A percentile compares a stretch with the other conserved stretches of the same genome.
These are phyloP conservation scores for Coprinopsis marcescibilis DNA, from an alignment of 768 basidiomycete species.

Conservation along the genomic window DNA sequence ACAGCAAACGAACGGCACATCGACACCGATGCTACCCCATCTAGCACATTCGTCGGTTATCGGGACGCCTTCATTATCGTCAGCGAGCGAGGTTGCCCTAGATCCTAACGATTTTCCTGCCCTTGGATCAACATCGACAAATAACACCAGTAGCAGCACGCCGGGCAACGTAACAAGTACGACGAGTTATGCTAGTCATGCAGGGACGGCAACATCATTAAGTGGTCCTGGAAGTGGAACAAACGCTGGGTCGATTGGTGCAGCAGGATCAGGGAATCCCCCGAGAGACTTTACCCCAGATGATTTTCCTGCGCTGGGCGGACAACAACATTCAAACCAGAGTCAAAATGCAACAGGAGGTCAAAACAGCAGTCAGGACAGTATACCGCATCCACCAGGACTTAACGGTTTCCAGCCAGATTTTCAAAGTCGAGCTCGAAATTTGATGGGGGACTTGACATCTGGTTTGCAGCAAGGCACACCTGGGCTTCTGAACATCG, in stretches of 20 bases:
- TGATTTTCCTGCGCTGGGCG: slow-evolving; percentile 85
- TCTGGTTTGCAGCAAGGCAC: slow-evolving; percentile 38
- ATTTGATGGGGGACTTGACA: slow-evolving; percentile 46
- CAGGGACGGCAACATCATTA: slow-evolving; percentile 56
- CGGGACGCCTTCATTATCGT: slow-evolving; percentile 55
- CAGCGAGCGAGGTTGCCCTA: slow-evolving; percentile 69
- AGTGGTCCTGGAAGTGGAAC: slow-evolving; percentile 28
- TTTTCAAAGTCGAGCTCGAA: slow-evolving; percentile 53
- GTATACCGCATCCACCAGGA: slow-evolving; percentile 64
- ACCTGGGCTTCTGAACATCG: slow-evolving; percentile 64
- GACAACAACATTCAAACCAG: slow-evolving; percentile 41
- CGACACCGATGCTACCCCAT: slow-evolving; percentile 49
- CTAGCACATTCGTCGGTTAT: slow-evolving; percentile 46
- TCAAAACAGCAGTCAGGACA: slow-evolving; percentile 33
- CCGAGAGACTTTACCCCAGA: slow-evolving; percentile 76
- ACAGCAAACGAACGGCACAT: slow-evolving; percentile 49
- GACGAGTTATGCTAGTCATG: slow-evolving; percentile 81
- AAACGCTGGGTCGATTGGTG: slow-evolving; percentile 28
- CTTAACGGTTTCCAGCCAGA: slow-evolving; percentile 58
- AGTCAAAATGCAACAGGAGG: slow-evolving; percentile 27
- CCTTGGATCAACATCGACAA: slow-evolving; percentile 58
- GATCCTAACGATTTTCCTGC: slow-evolving; percentile 90
- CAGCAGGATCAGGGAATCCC: slow-evolving; percentile 32
- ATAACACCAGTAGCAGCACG: slow-evolving; percentile 34
- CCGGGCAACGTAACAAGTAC: slow-evolving; percentile 33